Percentiles rank a stretch among this genome's conserved stretches.
These are phyloP conservation scores for Mortierella claussenii DNA, from an alignment of 192 early-diverging fungal genomes.

Conservation along the genomic window DNA sequence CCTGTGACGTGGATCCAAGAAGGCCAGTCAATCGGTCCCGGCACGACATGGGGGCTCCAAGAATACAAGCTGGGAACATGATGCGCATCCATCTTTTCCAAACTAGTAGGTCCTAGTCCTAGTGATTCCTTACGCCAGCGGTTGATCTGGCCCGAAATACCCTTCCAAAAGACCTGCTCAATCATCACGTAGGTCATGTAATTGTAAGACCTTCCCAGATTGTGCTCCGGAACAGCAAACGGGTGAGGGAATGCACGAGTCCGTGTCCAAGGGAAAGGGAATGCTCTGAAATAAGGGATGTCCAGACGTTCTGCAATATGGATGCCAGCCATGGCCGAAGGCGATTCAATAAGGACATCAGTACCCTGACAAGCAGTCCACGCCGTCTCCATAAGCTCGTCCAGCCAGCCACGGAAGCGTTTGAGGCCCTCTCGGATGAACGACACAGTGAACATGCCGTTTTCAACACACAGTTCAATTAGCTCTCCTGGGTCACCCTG, in stretches of 20 bases:
- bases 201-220: slow-evolving; percentile 64
- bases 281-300: slow-evolving; percentile 73
- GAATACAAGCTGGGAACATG: slow-evolving; percentile 74
- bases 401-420: slow-evolving; percentile 74
- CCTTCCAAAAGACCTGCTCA: slow-evolving; percentile 77
- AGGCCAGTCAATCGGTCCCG: slow-evolving; percentile 71
- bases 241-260: slow-evolving; percentile 81
- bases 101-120: slow-evolving; percentile 57
- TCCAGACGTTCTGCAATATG: slow-evolving; percentile 73
- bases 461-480: slow-evolving; percentile 70
- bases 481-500: slow-evolving; percentile 51
- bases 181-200: slow-evolving; percentile 75
- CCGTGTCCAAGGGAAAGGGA: slow-evolving; percentile 83
- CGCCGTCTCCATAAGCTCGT: slow-evolving; percentile 64
- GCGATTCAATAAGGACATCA: slow-evolving; percentile 76
- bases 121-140: slow-evolving; percentile 61
- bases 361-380: slow-evolving; percentile 70
- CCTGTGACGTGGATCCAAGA: slow-evolving; percentile 77
- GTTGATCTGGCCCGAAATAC: slow-evolving; percentile 66
- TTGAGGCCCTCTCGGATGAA: slow-evolving; percentile 68
- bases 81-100: slow-evolving; percentile 61
- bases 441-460: slow-evolving; percentile 72
- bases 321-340: slow-evolving; percentile 73
- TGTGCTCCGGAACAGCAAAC: slow-evolving; percentile 65
- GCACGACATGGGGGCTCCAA: slow-evolving; percentile 69